phyloP scores from a whole-genome alignment of 331 rosid species.

The Malus hybrid region DNA sequence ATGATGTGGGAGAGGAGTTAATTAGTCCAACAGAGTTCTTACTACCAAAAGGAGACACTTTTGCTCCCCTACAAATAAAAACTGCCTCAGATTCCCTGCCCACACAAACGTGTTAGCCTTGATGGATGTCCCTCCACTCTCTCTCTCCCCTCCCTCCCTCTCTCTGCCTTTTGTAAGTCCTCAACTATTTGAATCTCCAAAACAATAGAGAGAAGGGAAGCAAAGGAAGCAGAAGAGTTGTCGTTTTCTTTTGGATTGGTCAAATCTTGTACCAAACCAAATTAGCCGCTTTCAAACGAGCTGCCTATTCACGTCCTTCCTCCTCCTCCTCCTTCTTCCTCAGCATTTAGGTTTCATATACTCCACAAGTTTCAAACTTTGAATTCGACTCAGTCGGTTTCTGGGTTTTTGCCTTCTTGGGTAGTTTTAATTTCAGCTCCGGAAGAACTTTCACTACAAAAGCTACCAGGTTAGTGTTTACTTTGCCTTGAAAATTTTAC shows the following conservation, averaged over 20 bases:
- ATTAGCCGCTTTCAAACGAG: constrained; percentile 20
- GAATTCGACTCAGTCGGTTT: constrained; percentile 10
- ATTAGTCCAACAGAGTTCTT: constrained; percentile 1
- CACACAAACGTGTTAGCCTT: constrained; percentile 30
- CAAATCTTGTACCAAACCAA: constrained; percentile 45
- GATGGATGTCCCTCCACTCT: constrained; percentile 11
- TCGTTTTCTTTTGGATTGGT: constrained; percentile 42
- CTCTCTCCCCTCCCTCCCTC: background rate
- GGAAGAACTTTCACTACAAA: background rate
- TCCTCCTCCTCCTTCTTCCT: constrained; percentile 24
- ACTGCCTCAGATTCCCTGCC: constrained; percentile 29
- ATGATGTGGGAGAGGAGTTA: background rate
- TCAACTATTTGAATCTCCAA: background rate
- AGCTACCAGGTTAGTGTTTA: constrained; percentile 22
- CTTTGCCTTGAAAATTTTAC: background rate
- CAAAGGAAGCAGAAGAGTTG: constrained; percentile 11
- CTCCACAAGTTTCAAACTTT: constrained; percentile 16
- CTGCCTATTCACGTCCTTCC: constrained; percentile 6
- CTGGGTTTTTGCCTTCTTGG: constrained; percentile 17
- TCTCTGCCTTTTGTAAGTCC: background rate
- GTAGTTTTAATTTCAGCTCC: constrained; percentile 18
- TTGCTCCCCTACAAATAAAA: background rate
- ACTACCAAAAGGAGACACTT: constrained; percentile 24
- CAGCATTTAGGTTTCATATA: constrained; percentile 18
- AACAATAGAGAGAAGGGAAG: background rate